These are phyloP conservation scores for Parietichytrium sp. DNA, from an alignment of 108 stramenopile genomes.

Conservation along the genomic window DNA sequence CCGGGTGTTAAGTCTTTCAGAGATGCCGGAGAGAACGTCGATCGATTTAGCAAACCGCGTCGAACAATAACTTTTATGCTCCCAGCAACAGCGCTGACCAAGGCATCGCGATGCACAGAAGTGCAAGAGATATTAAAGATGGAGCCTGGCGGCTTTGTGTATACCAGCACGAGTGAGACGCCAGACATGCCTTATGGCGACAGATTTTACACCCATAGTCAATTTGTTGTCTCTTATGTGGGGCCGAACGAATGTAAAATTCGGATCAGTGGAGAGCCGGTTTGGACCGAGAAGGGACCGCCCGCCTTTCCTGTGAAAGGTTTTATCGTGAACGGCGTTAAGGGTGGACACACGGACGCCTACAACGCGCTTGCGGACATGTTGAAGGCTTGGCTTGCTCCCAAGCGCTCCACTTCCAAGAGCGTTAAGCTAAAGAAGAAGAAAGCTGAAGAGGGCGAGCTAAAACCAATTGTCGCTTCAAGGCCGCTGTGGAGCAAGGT, in stretches of 20 bases:
- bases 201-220: neutral
- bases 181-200: conserved; percentile 18
- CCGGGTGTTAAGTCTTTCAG: no score
- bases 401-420: no score
- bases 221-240: neutral
- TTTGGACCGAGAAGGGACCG: neutral
- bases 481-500: no score
- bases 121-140: neutral
- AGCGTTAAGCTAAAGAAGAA: no score
- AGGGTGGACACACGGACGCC: conserved; percentile 1
- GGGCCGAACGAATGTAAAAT: neutral
- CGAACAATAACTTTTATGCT: neutral
- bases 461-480: no score
- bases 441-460: no score
- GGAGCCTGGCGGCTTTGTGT: conserved; percentile 28
- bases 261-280: neutral
- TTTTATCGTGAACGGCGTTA: conserved; percentile 22
- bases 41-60: neutral
- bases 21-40: neutral
- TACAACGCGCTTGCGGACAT: no score
- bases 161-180: neutral
- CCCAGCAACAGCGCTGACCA: neutral
- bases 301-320: neutral
- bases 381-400: no score
- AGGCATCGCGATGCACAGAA: neutral